Evolutionary conservation across 345 rosid genomes (phyloP).

Genomic region (Bruguiera parviflora): DNA sequence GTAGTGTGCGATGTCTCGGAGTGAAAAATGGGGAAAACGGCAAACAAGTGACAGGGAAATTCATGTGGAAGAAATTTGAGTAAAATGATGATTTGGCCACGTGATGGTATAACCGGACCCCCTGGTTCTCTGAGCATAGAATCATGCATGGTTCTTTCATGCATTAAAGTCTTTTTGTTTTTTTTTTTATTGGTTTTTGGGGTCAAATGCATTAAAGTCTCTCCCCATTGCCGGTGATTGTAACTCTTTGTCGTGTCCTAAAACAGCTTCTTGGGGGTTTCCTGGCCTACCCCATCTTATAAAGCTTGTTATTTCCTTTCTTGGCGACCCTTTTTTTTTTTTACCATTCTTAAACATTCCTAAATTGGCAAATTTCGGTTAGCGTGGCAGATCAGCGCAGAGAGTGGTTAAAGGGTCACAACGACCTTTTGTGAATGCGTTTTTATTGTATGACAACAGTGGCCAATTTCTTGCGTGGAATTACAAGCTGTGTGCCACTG

Average conservation of each 20-base stretch:
- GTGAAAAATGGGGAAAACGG: too few species aligned
- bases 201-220: neutral
- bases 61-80: too few species aligned
- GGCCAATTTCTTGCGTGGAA: neutral
- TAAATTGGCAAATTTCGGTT: conserved; percentile 16
- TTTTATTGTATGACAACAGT: conserved; percentile 9
- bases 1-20: too few species aligned
- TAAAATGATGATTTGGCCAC: too few species aligned
- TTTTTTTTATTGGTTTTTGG: too few species aligned
- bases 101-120: too few species aligned
- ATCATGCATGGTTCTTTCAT: too few species aligned
- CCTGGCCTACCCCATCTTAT: conserved; percentile 7
- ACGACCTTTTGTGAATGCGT: conserved; percentile 16
- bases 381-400: conserved; percentile 20
- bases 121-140: too few species aligned
- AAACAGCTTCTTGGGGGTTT: conserved; percentile 7
- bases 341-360: conserved; percentile 15
- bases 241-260: conserved; percentile 39
- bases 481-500: conserved; percentile 12
- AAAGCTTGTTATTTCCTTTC: neutral
- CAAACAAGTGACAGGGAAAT: too few species aligned
- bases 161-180: neutral
- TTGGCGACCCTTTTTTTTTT: conserved; percentile 10
- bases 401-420: conserved; percentile 31
- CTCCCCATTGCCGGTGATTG: conserved; percentile 15